These are phyloP conservation scores for Adenanthera pavonina DNA, from an alignment of 306 rosid species.

Conservation along the genomic window DNA sequence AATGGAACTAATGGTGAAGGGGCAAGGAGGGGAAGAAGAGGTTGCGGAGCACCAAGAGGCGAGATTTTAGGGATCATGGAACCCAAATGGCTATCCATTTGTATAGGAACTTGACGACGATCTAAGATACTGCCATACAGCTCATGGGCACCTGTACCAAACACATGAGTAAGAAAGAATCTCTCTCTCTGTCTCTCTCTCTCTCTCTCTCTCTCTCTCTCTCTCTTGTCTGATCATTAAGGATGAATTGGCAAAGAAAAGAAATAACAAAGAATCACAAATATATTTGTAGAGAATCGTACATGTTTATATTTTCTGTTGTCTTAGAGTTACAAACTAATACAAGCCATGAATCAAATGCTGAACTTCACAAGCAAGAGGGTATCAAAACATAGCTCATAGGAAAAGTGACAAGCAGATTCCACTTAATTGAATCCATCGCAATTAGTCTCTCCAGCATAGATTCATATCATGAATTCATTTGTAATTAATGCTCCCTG, in stretches of 20 bases:
- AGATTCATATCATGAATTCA: slow-evolving; percentile 1
- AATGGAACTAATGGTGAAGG: slow-evolving; percentile 90
- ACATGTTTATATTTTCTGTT: slow-evolving; percentile 7
- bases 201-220: too few species aligned
- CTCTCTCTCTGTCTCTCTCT: background rate
- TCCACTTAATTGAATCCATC: background rate
- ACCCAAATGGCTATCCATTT: slow-evolving; percentile 47
- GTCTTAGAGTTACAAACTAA: background rate
- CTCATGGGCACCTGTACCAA: slow-evolving; percentile 60
- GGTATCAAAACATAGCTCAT: slow-evolving; percentile 14
- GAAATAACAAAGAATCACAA: background rate
- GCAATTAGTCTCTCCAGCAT: slow-evolving; percentile 3
- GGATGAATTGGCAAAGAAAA: slow-evolving; percentile 12
- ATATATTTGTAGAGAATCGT: background rate
- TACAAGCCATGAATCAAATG: slow-evolving; percentile 13
- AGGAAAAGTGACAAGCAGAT: background rate
- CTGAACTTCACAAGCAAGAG: background rate
- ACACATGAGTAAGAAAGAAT: slow-evolving; percentile 31
- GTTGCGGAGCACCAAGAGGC: slow-evolving; percentile 76
- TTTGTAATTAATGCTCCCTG: background rate
- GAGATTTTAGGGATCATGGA: slow-evolving; percentile 64
- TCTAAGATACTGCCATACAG: slow-evolving; percentile 47
- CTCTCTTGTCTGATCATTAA: background rate
- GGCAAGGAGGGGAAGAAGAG: slow-evolving; percentile 91
- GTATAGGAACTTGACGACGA: slow-evolving; percentile 41